Percentiles rank a stretch among this genome's conserved stretches.
phyloP scores from a whole-genome alignment of 306 rosid species.

The Prunus mira region DNA sequence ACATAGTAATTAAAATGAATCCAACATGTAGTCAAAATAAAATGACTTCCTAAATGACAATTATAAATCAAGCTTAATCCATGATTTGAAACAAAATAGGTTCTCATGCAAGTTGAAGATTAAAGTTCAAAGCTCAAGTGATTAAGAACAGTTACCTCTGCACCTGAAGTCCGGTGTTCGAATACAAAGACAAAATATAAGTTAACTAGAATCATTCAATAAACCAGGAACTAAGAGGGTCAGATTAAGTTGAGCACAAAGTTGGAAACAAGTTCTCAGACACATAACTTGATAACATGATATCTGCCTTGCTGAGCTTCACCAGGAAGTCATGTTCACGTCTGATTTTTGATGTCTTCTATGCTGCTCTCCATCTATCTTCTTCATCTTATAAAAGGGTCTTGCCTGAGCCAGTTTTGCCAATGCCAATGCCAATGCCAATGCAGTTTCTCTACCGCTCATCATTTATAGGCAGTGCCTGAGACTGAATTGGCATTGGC shows the following conservation, averaged over 20 bases:
- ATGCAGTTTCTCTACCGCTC: constrained; percentile 90
- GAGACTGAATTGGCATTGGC: constrained; percentile 91
- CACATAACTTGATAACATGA: constrained; percentile 53
- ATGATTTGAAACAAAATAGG: neutral
- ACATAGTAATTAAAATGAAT: neutral
- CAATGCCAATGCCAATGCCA: constrained; percentile 57
- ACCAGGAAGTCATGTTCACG: constrained; percentile 67
- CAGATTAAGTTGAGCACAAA: constrained; percentile 8
- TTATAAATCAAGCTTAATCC: neutral
- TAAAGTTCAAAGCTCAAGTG: too few species aligned
- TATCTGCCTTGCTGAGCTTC: constrained; percentile 84
- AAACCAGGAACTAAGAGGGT: neutral
- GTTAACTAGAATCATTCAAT: neutral
- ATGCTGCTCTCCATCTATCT: too few species aligned
- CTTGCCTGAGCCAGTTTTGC: constrained; percentile 89
- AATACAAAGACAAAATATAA: too few species aligned
- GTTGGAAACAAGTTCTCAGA: constrained; percentile 42
- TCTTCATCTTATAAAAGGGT: constrained; percentile 53
- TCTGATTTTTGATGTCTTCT: constrained; percentile 64
- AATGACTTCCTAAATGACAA: too few species aligned
- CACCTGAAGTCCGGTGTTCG: too few species aligned
- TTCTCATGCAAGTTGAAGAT: neutral
- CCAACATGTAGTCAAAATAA: neutral
- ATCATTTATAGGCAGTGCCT: constrained; percentile 72
- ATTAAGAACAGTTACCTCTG: too few species aligned